A percentile compares a stretch with the other conserved stretches of the same genome.
Evolutionary conservation across 257 asterid species (phyloP).

Genomic region (Primulina eburnea): DNA sequence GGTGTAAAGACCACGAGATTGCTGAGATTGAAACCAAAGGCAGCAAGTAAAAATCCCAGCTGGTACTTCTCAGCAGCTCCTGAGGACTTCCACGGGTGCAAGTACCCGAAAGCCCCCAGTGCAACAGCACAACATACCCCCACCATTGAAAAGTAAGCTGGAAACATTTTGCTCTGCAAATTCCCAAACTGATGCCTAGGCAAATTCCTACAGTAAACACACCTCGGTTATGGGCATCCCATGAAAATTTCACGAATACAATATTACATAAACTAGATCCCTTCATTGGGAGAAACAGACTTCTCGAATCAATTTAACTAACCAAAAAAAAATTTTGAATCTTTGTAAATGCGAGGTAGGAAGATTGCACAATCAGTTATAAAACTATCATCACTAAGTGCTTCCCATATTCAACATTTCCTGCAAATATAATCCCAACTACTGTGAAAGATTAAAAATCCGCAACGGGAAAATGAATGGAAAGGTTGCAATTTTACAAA

Average conservation of each 20-base stretch:
- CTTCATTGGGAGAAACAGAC: background rate
- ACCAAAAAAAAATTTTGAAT: background rate
- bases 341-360: background rate
- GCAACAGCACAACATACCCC: slow-evolving; percentile 92
- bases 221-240: background rate
- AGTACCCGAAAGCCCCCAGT: slow-evolving; percentile 72
- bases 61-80: slow-evolving; percentile 74
- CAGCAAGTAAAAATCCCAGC: slow-evolving; percentile 77
- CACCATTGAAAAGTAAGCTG: slow-evolving; percentile 93
- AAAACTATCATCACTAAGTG: background rate
- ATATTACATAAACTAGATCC: background rate
- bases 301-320: background rate
- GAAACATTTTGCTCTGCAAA: slow-evolving; percentile 96
- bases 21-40: slow-evolving; percentile 86
- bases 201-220: slow-evolving; percentile 50
- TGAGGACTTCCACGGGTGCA: slow-evolving; percentile 91
- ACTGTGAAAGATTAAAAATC: background rate
- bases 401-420: background rate
- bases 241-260: background rate
- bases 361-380: too few relatives aligned
- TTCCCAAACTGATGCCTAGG: slow-evolving; percentile 98
- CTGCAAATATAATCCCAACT: background rate
- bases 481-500: background rate
- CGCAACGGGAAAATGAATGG: background rate
- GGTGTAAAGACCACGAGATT: slow-evolving; percentile 88